Evolutionary conservation across 176 grass and related monocot genomes (phyloP).

Genomic region (Lolium multiflorum): DNA sequence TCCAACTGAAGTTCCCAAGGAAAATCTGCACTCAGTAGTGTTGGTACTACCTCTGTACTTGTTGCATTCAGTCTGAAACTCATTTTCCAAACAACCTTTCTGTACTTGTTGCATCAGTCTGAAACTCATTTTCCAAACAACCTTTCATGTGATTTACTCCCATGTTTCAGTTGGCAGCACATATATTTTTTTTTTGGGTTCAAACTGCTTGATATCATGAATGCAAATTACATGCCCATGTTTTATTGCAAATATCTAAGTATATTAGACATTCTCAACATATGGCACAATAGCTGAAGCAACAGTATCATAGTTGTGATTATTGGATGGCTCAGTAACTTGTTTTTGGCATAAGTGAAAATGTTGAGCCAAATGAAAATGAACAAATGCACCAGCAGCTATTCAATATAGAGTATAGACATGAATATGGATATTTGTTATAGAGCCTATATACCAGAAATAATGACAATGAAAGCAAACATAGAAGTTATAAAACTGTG

Average conservation of each 20-base stretch:
- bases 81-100: background rate
- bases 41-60: slow-evolving; percentile 58
- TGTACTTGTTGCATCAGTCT: slow-evolving; percentile 27
- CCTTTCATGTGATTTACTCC: background rate
- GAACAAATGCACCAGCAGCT: slow-evolving; percentile 13
- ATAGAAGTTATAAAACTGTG: background rate
- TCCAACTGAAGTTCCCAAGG: slow-evolving; percentile 46
- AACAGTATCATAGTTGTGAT: background rate
- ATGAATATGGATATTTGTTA: background rate
- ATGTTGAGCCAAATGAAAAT: slow-evolving; percentile 4
- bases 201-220: background rate
- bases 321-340: background rate
- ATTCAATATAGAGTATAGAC: slow-evolving; percentile 13
- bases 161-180: background rate
- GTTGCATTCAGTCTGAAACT: slow-evolving; percentile 12
- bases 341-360: background rate
- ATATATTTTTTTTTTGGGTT: background rate
- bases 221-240: slow-evolving; percentile 22
- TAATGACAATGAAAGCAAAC: slow-evolving; percentile 9
- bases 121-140: slow-evolving; percentile 18
- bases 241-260: slow-evolving; percentile 20
- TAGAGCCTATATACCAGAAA: background rate
- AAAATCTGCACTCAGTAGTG: slow-evolving; percentile 77
- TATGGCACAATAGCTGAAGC: background rate
- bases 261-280: slow-evolving; percentile 16